Evolutionary conservation across 306 rosid genomes (phyloP), one percentile per base, ranked within the genome.

Genomic region (Gastrolobium villosum): DNA sequence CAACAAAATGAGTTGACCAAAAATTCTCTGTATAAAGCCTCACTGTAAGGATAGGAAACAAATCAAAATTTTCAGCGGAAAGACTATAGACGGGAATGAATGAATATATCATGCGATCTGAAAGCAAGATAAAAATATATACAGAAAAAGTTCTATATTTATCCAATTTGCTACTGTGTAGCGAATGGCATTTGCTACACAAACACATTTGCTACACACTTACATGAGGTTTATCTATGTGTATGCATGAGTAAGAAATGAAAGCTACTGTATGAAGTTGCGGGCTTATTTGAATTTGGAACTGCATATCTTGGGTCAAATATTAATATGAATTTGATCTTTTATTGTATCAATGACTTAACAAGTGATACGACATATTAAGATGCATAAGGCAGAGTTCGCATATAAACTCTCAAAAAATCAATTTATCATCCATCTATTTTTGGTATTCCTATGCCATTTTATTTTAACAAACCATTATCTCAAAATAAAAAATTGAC

Each of bases 1-100:
- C 78, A 49, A 77, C 39, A 55, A 53, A 13, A 72, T 44, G 37
- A 11, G 7, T 74, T 77, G 7, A 82, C 53, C 8, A 70, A 76
- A 14, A 46, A 3, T 52, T 81, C 59, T 26, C 11, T 62, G 39
- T 30, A 72, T 53, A 48, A 9, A 20, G 64, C 75, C 32, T 48
- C 70, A 39, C 3, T 60, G 32, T 20, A 34, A 30, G 63, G 65
- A 50, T 65, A 67, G 36, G 48, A 78, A 64, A 74, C 5, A 40
- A 50, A 34, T 10, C 45, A 76, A 20, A 2, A 41, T 50, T 35
- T 55, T 13, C 7, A 74, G 28, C 37, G 14, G 9, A 44, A 74
- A 73, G 15, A 37, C 39, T 31, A 46, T 55, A 63, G 1, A 30
- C 50, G 78, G 41, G 80, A 63, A 56, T 5, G 30, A 59, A 59